Conservation (phyloP, 225 moss, liverwort and hornwort species). For the Climacium dendroides region DNA sequence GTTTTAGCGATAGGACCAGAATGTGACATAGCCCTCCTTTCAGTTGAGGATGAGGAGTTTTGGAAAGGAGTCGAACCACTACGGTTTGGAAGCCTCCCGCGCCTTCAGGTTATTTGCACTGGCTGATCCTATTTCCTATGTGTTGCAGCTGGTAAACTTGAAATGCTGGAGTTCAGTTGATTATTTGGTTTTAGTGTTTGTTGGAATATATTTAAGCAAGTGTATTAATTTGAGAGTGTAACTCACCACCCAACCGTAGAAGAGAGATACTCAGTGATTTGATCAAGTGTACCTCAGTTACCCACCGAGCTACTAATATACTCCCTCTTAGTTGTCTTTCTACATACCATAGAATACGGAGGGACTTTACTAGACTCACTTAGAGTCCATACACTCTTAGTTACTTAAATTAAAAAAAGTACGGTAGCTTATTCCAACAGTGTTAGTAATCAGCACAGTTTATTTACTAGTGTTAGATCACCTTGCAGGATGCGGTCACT, state of each 20-base stretch:
- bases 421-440: not conserved
- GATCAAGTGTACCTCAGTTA: not conserved
- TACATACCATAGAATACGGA: not conserved
- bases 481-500: slow-evolving; percentile 86
- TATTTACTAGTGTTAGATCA: not conserved
- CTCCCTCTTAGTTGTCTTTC: not conserved
- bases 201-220: not conserved
- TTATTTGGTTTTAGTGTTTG: not conserved
- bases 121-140: not conserved
- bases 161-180: not conserved
- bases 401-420: not conserved
- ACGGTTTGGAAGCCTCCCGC: slow-evolving; percentile 89
- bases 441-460: not conserved
- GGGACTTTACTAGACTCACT: not conserved
- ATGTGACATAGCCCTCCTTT: slow-evolving; percentile 94
- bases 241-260: not conserved
- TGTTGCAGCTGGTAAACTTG: not conserved
- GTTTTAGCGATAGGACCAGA: slow-evolving; percentile 97
- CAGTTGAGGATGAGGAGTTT: slow-evolving; percentile 71
- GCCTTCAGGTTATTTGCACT: slow-evolving; percentile 59
- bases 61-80: slow-evolving; percentile 93
- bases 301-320: not conserved
- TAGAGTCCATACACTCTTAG: not conserved
- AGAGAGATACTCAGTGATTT: not conserved
- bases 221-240: not conserved